phyloP scores from a whole-genome alignment of 2,329 filamentous ascomycete species.

The Microcyclosporella mali region DNA sequence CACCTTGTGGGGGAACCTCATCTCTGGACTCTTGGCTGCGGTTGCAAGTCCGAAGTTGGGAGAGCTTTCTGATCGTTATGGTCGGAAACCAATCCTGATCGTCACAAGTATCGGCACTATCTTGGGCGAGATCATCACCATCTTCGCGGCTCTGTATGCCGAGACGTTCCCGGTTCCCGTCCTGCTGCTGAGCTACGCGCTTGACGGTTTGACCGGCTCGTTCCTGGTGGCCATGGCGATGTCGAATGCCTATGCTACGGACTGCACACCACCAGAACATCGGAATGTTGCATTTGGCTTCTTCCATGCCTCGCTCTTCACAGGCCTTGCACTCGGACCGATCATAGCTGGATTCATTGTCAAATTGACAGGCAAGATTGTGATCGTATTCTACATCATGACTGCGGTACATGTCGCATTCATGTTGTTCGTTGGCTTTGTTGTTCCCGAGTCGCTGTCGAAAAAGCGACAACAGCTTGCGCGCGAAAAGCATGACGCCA shows the following conservation, averaged over 20 bases:
- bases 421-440: conserved; percentile 61
- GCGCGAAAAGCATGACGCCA: conserved; percentile 57
- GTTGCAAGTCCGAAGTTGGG: conserved; percentile 78
- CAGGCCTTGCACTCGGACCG: conserved; percentile 82
- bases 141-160: conserved; percentile 69
- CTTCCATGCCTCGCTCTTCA: conserved; percentile 82
- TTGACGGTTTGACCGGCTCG: conserved; percentile 81
- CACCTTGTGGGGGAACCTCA: conserved; percentile 66
- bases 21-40: conserved; percentile 71
- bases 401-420: conserved; percentile 68
- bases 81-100: conserved; percentile 67
- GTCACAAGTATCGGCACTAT: conserved; percentile 70
- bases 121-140: conserved; percentile 66
- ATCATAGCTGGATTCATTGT: conserved; percentile 75
- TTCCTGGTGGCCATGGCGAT: conserved; percentile 78
- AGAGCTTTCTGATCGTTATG: conserved; percentile 78
- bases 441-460: conserved; percentile 80
- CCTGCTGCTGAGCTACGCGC: conserved; percentile 67
- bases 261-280: conserved; percentile 75
- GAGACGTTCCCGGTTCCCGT: conserved; percentile 68
- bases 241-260: conserved; percentile 78
- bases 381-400: conserved; percentile 80
- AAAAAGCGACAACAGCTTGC: conserved; percentile 64
- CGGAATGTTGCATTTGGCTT: conserved; percentile 82
- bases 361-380: conserved; percentile 63